Base-by-base conservation (phyloP, 495 filamentous ascomycete genomes). In the Aspergillus sparsus region DNA sequence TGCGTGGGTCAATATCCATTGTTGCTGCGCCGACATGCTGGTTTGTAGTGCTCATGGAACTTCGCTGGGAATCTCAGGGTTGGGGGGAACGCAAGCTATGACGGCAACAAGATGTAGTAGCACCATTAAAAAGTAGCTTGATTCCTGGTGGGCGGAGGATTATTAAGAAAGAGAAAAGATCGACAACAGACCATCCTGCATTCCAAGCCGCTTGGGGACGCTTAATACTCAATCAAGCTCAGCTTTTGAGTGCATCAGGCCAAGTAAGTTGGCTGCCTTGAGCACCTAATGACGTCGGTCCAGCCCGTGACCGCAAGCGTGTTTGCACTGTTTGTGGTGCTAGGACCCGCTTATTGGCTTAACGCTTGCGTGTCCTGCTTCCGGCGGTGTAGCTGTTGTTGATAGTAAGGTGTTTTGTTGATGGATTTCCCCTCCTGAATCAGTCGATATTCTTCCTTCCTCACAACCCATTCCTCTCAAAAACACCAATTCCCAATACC, bases 31-130 rank as follows among this genome's bases (percentile, higher is more conserved):
- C 47, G 32, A 15, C 61, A 60, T 64, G 61, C 46, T 66, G 52
- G 49, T 62, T 55, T 21, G 62, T 64, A 54, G 64, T 60, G 63
- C 64, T 75, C 74, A 77, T 76, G 47, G 60, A 70, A 71, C 66
- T 65, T 49, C 21, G 44, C 13, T 31, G 31, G n/a, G 34, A 10
- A 18, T 37, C 21, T 31, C 34, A 7, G 13, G 18, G 36, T 1
- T 34, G 16, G 15, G 16, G 33, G 31, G 46, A 10, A 57, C 9
- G 15, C 12, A 47, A 16, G 12, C 21, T 27, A 27, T 27, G 21
- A 27, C 21, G 21, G 21, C 12, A 18, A 21, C 44, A 47, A 47
- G 16, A 47, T 9, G 11, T 16, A n/a, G 16, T 27, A 47, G 1
- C 16, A 10, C 27, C 15, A 21, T 47, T 16, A 21, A 21, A 21